phyloP scores from a whole-genome alignment of 768 basidiomycete species.

The Phylloporus rhodoxanthus region DNA sequence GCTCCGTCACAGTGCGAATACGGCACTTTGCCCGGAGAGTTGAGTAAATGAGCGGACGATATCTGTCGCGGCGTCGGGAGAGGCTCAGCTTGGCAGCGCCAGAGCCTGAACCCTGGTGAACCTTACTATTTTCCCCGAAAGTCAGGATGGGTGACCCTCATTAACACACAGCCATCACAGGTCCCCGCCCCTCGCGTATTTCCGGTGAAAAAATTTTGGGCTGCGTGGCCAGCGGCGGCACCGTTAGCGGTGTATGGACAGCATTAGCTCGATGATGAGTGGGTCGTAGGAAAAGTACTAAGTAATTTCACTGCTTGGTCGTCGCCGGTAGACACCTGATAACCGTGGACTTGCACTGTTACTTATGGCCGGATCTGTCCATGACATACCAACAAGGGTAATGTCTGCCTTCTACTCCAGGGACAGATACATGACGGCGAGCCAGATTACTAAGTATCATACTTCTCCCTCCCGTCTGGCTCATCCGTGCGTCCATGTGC shows the following conservation, averaged over 20 bases:
- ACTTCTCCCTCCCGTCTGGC: slow-evolving; percentile 5
- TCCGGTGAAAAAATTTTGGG: slow-evolving; percentile 32
- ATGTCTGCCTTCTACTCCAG: slow-evolving; percentile 16
- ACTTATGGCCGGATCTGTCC: slow-evolving; percentile 2
- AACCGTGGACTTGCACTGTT: slow-evolving; percentile 1
- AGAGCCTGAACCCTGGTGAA: slow-evolving; percentile 28
- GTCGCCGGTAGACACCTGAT: slow-evolving; percentile 6
- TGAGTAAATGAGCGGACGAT: slow-evolving; percentile 24
- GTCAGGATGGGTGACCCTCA: slow-evolving; percentile 27
- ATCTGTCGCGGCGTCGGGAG: slow-evolving; percentile 18
- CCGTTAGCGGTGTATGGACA: slow-evolving; percentile 1
- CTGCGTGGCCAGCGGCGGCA: slow-evolving; percentile 15
- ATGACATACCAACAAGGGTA: slow-evolving; percentile 22
- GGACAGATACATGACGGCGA: slow-evolving; percentile 12
- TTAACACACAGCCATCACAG: slow-evolving; percentile 35
- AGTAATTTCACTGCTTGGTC: background rate
- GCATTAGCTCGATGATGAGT: background rate
- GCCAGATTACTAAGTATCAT: slow-evolving; percentile 27
- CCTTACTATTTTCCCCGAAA: slow-evolving; percentile 32
- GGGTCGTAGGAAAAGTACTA: background rate
- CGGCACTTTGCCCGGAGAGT: slow-evolving; percentile 24
- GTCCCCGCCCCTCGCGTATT: slow-evolving; percentile 37
- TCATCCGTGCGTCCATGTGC: background rate
- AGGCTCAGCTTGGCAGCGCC: slow-evolving; percentile 25
- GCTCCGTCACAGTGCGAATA: slow-evolving; percentile 25